Evolutionary conservation across 2,329 filamentous ascomycete species (phyloP).

Genomic region (Stagonosporopsis rhizophila): DNA sequence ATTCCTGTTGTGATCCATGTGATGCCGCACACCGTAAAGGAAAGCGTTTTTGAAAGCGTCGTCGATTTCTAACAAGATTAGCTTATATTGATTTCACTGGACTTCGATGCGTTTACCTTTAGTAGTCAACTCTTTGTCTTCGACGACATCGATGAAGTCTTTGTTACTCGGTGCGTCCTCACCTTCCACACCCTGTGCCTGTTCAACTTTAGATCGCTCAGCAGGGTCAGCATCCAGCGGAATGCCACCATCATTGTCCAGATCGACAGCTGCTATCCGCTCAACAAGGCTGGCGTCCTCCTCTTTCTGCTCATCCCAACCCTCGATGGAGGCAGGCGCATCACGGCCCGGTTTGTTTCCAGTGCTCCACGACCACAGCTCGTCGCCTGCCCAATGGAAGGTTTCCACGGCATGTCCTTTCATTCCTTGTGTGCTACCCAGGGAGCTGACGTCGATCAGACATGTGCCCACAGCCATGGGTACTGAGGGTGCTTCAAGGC

Average conservation of each 20-base stretch:
- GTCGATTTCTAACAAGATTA: slow-evolving; percentile 64
- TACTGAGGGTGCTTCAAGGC: slow-evolving; percentile 65
- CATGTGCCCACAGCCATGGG: slow-evolving; percentile 71
- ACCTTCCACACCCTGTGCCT: slow-evolving; percentile 44
- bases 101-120: slow-evolving; percentile 54
- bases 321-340: slow-evolving; percentile 61
- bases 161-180: slow-evolving; percentile 41
- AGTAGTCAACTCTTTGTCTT: slow-evolving; percentile 62
- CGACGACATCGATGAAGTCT: slow-evolving; percentile 48
- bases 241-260: slow-evolving; percentile 59
- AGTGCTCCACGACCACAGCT: slow-evolving; percentile 70
- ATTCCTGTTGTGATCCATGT: slow-evolving; percentile 63
- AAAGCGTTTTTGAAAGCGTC: slow-evolving; percentile 70
- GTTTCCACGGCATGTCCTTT: slow-evolving; percentile 71
- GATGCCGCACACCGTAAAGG: slow-evolving; percentile 66
- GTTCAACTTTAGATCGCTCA: slow-evolving; percentile 42
- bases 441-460: slow-evolving; percentile 65
- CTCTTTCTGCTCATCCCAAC: slow-evolving; percentile 54
- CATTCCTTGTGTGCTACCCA: slow-evolving; percentile 64
- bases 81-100: not conserved
- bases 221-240: slow-evolving; percentile 40
- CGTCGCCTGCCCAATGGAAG: slow-evolving; percentile 72
- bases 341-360: slow-evolving; percentile 60
- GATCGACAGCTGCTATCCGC: slow-evolving; percentile 50
- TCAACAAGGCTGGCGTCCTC: slow-evolving; percentile 45